Conservation (phyloP, 176 grass and related monocot species). For the Rhynchospora tenuis region DNA sequence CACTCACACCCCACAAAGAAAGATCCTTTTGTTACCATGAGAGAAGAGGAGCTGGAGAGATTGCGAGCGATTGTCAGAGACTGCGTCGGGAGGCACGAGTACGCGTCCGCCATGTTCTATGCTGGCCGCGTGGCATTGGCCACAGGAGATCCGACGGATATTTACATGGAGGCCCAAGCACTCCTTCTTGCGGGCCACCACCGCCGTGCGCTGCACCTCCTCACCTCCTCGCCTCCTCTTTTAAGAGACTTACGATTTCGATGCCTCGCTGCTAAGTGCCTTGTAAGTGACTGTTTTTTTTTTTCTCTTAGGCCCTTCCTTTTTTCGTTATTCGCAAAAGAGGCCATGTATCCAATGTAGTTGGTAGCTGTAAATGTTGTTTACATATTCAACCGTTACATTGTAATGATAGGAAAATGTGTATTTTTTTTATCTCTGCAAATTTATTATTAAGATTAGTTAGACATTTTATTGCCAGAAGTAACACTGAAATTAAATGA, state of each 20-base stretch:
- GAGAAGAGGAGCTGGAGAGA: conserved; percentile 72
- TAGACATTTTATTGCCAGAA: no score
- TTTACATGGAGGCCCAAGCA: conserved; percentile 94
- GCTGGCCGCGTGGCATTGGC: conserved; percentile 75
- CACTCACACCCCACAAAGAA: neutral
- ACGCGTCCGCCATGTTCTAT: conserved; percentile 83
- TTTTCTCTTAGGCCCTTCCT: neutral
- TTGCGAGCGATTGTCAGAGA: conserved; percentile 81
- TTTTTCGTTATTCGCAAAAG: neutral
- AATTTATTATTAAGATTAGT: neutral
- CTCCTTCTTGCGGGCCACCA: conserved; percentile 78
- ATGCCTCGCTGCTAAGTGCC: conserved; percentile 94
- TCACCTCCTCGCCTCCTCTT: conserved; percentile 59
- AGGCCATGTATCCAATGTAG: neutral
- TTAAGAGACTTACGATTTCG: conserved; percentile 75
- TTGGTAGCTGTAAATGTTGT: no score
- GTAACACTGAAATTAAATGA: no score
- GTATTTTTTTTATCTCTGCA: neutral
- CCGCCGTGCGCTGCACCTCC: conserved; percentile 84
- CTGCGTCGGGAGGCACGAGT: conserved; percentile 87
- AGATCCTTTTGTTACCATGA: conserved; percentile 27
- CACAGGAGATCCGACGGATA: conserved; percentile 62
- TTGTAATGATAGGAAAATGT: neutral
- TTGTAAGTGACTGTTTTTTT: conserved; percentile 32
- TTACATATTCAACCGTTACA: no score